Conservation (phyloP, 2,329 filamentous ascomycete species). For the Colletotrichum sp. region DNA sequence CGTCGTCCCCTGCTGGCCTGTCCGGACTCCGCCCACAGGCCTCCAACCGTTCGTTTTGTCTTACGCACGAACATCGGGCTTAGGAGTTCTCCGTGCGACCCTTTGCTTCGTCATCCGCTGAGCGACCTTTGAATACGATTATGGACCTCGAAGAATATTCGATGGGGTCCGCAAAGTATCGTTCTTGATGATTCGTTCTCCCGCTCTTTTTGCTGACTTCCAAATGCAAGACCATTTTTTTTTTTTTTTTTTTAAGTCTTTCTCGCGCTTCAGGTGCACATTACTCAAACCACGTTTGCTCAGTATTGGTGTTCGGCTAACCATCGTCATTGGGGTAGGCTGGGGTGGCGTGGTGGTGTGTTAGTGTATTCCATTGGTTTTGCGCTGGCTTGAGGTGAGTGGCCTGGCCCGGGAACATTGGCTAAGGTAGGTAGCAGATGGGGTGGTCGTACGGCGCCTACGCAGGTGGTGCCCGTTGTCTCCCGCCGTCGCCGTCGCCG, state of each 20-base stretch:
- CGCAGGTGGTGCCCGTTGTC: neutral
- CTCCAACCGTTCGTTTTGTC: neutral
- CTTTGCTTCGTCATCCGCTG: neutral
- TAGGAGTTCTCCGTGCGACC: neutral
- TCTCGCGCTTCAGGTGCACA: neutral
- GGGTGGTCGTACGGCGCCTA: too few species aligned
- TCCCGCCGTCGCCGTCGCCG: neutral
- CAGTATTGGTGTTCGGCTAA: neutral
- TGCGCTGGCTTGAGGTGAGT: neutral
- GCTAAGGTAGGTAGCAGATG: neutral
- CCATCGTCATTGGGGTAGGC: neutral
- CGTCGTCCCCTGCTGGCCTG: neutral
- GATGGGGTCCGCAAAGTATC: neutral
- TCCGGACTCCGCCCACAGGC: neutral
- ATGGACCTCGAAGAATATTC: neutral
- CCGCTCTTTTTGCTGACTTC: neutral
- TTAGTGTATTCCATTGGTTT: neutral
- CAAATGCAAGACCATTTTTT: neutral
- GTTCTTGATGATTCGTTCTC: neutral
- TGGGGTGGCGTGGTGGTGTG: neutral
- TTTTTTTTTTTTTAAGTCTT: too few species aligned
- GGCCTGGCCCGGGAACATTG: neutral
- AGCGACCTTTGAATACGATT: neutral
- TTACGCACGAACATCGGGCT: neutral
- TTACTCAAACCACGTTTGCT: neutral